Evolutionary conservation across 2,329 filamentous ascomycete genomes (phyloP), one percentile per base, ranked within the genome.

Genomic region (Coleophoma cylindrospora): DNA sequence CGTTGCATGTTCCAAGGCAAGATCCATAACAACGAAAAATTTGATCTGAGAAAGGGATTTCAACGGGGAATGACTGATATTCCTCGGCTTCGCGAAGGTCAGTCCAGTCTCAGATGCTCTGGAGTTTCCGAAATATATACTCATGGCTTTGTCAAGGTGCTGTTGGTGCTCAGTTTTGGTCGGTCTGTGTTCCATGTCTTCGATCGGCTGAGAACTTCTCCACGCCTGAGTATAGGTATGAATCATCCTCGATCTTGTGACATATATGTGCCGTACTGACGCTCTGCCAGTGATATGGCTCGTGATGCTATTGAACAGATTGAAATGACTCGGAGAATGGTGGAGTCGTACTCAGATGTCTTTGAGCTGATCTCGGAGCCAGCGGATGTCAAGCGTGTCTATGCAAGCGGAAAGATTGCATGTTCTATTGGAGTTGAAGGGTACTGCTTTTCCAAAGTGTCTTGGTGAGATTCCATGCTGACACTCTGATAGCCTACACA

Each of bases 361-460:
- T 45, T 50, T 22, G 34, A 50, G 21, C 27, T 50, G n/a, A 40
- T 45, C 40, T 22, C 12, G 12, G 43, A 50, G 22, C 41, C 48
- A 8, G 43, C 37, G 14, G 34, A 45, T 19, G 62, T 67, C 2
- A 58, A 59, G 33, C 22, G 45, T 3, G 54, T 63, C 3, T 70
- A 70, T 50, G 55, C 58, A 17, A 38, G 50, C 1, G 66, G 66
- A 1, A 61, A 57, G 9, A 67, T 71, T 7, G 61, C 68, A 1
- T 66, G 64, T 44, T 68, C 69, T 56, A 62, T 70, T 41, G 79
- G 76, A 4, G 79, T 83, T 34, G 81, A 86, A 66, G 83, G 84
- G 4, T 40, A 40, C n/a, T n/a, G 8, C n/a, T 15, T 14, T n/a
- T 3, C 13, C 10, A 2, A 19, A 9, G 37, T 15, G 11, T 15